A percentile compares a stretch with the other conserved stretches of the same genome.
These are phyloP conservation scores for Backusella parvicylindrica DNA, from an alignment of 192 early-diverging fungal genomes.

Conservation along the genomic window DNA sequence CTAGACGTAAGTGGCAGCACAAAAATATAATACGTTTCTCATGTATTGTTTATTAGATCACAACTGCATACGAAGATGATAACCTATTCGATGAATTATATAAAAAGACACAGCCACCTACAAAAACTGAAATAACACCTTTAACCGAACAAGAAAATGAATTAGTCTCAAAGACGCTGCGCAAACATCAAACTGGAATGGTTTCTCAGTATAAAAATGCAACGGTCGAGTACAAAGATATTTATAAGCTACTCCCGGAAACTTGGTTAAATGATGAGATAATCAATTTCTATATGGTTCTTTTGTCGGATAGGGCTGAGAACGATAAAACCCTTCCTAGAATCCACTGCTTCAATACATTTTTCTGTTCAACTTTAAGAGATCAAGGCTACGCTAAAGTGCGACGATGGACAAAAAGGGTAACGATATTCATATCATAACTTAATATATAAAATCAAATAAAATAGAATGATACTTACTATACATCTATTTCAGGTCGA, in stretches of 20 bases:
- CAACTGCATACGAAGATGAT: background rate
- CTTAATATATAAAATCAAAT: too few species aligned
- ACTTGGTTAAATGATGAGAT: constrained; percentile 94
- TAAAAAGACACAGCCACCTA: background rate
- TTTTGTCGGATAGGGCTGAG: constrained; percentile 66
- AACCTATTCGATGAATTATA: constrained; percentile 9
- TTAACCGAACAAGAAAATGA: background rate
- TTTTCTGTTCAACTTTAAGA: constrained; percentile 76
- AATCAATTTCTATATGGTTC: constrained; percentile 89
- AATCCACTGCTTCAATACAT: constrained; percentile 88
- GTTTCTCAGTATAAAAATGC: constrained; percentile 16
- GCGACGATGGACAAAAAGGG: constrained; percentile 78
- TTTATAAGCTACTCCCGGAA: constrained; percentile 67
- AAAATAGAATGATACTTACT: background rate
- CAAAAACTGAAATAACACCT: background rate
- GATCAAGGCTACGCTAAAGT: constrained; percentile 72
- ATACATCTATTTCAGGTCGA: constrained; percentile 43
- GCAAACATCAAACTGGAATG: background rate
- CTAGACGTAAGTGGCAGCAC: background rate
- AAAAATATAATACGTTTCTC: background rate
- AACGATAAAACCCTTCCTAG: constrained; percentile 44
- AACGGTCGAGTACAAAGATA: constrained; percentile 42
- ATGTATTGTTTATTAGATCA: background rate
- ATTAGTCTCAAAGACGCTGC: background rate
- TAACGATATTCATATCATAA: too few species aligned